Percentiles rank a stretch among this genome's conserved stretches.
Evolutionary conservation across 768 basidiomycete species (phyloP).

Genomic region (Rhizopogon vulgaris): DNA sequence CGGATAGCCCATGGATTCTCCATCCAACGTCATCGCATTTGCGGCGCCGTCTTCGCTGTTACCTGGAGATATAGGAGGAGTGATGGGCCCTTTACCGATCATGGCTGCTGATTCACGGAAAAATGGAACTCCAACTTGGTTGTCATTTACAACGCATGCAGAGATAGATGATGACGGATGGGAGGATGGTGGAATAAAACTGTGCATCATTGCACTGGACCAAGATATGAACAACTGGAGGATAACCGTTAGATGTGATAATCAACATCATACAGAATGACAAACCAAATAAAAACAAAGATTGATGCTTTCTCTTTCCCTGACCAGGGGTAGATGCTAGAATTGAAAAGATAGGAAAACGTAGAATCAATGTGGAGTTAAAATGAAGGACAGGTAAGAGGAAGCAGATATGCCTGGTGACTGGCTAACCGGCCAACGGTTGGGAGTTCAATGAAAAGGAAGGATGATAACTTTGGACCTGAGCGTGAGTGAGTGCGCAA

Average conservation of each 20-base stretch:
- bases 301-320: background rate
- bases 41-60: constrained; percentile 36
- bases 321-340: background rate
- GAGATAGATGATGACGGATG: constrained; percentile 9
- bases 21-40: constrained; percentile 6
- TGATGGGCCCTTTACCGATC: constrained; percentile 55
- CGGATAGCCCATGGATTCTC: constrained; percentile 5
- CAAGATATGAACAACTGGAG: constrained; percentile 1
- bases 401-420: background rate
- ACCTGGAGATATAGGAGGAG: constrained; percentile 62
- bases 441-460: background rate
- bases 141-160: constrained; percentile 5
- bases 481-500: background rate
- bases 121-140: constrained; percentile 10
- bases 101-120: constrained; percentile 37
- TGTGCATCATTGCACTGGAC: constrained; percentile 16
- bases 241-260: constrained; percentile 1
- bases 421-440: background rate
- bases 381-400: background rate
- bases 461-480: background rate
- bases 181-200: constrained; percentile 16
- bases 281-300: background rate
- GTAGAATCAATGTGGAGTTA: background rate
- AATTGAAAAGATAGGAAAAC: background rate
- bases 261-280: background rate